Evolutionary conservation across 2,329 filamentous ascomycete species (phyloP), one percentile per base, ranked within the genome.

Genomic region (Penicillium paneum): DNA sequence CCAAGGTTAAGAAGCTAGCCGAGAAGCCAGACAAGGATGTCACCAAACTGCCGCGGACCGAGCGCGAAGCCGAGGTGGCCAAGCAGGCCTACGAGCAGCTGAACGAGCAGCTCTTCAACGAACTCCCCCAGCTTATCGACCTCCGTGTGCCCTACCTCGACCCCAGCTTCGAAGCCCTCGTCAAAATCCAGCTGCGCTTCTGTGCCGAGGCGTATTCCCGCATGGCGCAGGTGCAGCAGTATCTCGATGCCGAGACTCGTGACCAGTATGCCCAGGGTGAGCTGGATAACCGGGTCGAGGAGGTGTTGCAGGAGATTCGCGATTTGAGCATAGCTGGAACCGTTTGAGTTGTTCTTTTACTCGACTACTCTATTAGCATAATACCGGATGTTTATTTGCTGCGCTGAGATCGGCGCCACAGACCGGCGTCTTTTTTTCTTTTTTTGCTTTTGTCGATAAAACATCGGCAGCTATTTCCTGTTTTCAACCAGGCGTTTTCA

Each of bases 11-110:
- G 83, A 93, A 91, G 74, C 85, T 99, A 36, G 91, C 90, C 49
- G 95, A 99, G 76, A 97, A 99, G 80, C 94, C 94, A 43, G 94
- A 99, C 81, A 99, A 99, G 81, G 94, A 99, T 71, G 90, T 91
- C 13, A 93, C 90, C 49, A 99, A 97, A 79, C 85, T 99, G 51
- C 94, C 95, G 1, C 90, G 93, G 52, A 90, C 93, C 24, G 94
- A 99, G 74, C 95, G 95, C 80, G 95, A 99, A 76, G 87, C 91
- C 73, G 92, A 97, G 65, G 91, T 97, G 83, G 91, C 93, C 61
- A 93, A 90, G 75, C 85, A 85, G 53, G 90, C 91, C 10, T 99
- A 99, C 79, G 94, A 99, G 73, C 90, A 96, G 76, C 81, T 99
- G 65, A 99, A 99, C 76, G 92, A 97, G 68, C 95, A 97, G 74